Base-by-base conservation (phyloP, 2,329 filamentous ascomycete genomes). In the Fusarium neocosmosporiellum region DNA sequence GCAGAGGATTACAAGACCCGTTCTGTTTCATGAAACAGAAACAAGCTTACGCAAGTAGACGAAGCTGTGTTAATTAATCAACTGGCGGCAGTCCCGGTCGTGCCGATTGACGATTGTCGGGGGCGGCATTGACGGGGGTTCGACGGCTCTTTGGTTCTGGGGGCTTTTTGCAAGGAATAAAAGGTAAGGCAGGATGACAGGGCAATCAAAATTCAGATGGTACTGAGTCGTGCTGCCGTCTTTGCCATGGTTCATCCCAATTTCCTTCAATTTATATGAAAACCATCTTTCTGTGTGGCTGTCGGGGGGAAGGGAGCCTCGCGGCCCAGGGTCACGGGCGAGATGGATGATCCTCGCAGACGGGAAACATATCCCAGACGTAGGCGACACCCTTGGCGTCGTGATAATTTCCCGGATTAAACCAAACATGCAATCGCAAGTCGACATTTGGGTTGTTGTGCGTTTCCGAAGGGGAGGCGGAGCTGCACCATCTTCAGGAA, bases 11-110 rank as follows among this genome's bases (percentile, higher is more conserved):
- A 59, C 37, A 24, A 29, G 34, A 18, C 50, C 60, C 53, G 46
- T 67, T 60, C 57, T 27, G 67, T 71, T 73, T 73, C 70, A 73
- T 69, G 70, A 73, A 61, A 61, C 67, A 73, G 67, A 71, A 63
- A 68, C 70, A 66, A 66, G 71, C 67, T 59, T 57, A 59, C 48
- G 54, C 41, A 60, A 27, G 46, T 58, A 33, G 59, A 55, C 36
- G 16, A 57, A 62, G 54, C 58, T 43, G n/a, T 29, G 43, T 46
- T 37, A 55, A 50, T 59, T 65, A 53, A 61, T 50, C 11, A 66
- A 68, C 37, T 36, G 24, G 70, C 24, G 57, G 46, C 43, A 58
- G 34, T 71, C 50, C 57, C 57, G 46, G 58, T 63, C 54, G 66
- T 73, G 63, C 55, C 48, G 29, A 41, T 58, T 65, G 29, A 59